These are phyloP conservation scores for Bacterosira constricta DNA, from an alignment of 108 stramenopile species.

Conservation along the genomic window DNA sequence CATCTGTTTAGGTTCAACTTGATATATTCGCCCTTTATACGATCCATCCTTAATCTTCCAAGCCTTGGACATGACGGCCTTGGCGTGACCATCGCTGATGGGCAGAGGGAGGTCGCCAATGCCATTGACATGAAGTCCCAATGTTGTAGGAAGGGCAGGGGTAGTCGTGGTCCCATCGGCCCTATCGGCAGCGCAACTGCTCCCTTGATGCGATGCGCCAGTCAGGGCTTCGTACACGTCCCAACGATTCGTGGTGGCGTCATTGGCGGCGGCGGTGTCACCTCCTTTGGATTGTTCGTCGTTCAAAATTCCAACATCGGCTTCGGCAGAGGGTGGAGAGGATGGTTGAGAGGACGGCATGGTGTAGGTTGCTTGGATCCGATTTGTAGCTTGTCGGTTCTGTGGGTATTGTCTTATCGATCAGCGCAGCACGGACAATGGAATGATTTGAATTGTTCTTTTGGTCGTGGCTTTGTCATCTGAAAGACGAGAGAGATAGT, in stretches of 20 bases:
- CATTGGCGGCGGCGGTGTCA: not conserved
- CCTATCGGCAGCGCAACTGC: not conserved
- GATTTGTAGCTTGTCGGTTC: no score
- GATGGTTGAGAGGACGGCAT: no score
- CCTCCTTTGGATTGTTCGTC: not conserved
- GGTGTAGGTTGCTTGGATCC: no score
- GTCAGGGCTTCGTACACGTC: not conserved
- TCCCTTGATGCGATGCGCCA: not conserved
- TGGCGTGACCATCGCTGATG: conserved; percentile 7
- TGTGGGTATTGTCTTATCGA: no score
- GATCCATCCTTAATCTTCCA: not conserved
- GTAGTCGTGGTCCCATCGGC: not conserved
- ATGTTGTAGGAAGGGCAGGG: conserved; percentile 6
- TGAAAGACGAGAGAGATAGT: no score
- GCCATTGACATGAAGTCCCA: conserved; percentile 15
- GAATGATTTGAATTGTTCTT: no score
- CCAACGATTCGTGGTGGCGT: not conserved
- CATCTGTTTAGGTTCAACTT: conserved; percentile 3
- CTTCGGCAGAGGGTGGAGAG: no score
- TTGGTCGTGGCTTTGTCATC: no score
- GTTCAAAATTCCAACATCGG: conserved; percentile 5
- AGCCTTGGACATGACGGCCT: not conserved
- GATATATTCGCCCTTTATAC: not conserved
- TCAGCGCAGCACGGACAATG: no score
- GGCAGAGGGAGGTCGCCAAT: conserved; percentile 21